phyloP scores from a whole-genome alignment of 164 flowering plant genomes.

The Cinnamomum chago region DNA sequence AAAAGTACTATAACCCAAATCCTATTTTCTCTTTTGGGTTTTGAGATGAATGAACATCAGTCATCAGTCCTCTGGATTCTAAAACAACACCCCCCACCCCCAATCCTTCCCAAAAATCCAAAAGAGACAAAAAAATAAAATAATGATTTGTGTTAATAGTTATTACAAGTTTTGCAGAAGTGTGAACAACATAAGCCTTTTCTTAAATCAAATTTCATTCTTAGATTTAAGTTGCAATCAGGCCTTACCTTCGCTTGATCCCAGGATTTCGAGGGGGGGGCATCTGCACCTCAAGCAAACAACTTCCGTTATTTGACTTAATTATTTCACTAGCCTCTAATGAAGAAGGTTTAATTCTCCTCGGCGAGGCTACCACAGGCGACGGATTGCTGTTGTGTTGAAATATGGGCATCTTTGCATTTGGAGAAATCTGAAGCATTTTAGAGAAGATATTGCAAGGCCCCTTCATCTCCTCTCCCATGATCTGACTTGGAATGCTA shows the following conservation, averaged over 20 bases:
- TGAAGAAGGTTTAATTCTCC: slow-evolving; percentile 22
- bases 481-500: neutral
- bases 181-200: neutral
- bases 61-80: neutral
- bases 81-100: neutral
- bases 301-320: slow-evolving; percentile 18
- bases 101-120: no score
- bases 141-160: no score
- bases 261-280: slow-evolving; percentile 71
- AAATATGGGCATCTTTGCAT: slow-evolving; percentile 24
- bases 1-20: no score
- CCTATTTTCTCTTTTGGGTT: neutral
- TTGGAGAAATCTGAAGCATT: slow-evolving; percentile 77
- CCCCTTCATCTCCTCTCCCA: slow-evolving; percentile 9
- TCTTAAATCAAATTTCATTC: neutral
- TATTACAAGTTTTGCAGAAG: no score
- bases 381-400: slow-evolving; percentile 13
- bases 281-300: slow-evolving; percentile 60
- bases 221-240: slow-evolving; percentile 6
- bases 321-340: slow-evolving; percentile 26
- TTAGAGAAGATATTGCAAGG: slow-evolving; percentile 21
- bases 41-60: neutral
- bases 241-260: slow-evolving; percentile 60
- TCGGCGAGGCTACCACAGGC: slow-evolving; percentile 16
- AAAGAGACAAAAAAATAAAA: no score